Evolutionary conservation across 2,329 filamentous ascomycete genomes (phyloP), one percentile per base, ranked within the genome.

Genomic region (Lecanicillium sp.): DNA sequence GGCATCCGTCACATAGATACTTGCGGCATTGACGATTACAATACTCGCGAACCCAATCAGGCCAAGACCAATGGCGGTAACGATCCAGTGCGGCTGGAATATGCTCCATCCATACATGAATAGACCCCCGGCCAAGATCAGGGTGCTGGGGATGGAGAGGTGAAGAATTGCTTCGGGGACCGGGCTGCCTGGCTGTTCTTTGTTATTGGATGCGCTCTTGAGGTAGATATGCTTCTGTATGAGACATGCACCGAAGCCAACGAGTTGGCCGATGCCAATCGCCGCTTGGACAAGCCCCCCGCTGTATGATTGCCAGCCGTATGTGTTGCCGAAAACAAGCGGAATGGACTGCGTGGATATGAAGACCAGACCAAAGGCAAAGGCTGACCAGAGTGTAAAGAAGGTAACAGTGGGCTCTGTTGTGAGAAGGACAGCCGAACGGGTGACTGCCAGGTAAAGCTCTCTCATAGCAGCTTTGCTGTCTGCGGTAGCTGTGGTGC

Each of bases 51-150:
- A 45, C 4, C 43, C 43, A 3, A 35, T 38, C 3, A 45, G 37
- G 14, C 32, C 40, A 4, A 45, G 37, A 2, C 36, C 40, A n/a
- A 38, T 29, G 3, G 43, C 40, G 4, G 35, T 16, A 1, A 43
- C 40, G 13, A 45, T 41, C 43, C 43, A 45, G 16, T 45, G 40
- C n/a, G 43, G 25, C 30, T 43, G 40, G 33, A 37, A 28, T 3
- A 40, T 38, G 29, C 33, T 37, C 43, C 43, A 45, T 5, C 40
- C 43, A 14, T 45, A 45, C 30, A 43, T 33, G 40, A 45, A 43
- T n/a, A 45, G 16, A 1, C 43, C 43, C 4, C 43, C 43, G 1
- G 43, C 40, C 11, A 45, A 25, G 6, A 33, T 40, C 3, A 45
- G 18, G n/a, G 40, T 43, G 3, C 35, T 19, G 4, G 40, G 40